A percentile compares a stretch with the other conserved stretches of the same genome.
Evolutionary conservation across 306 rosid genomes (phyloP).

Genomic region (Dalbergia cultrata): DNA sequence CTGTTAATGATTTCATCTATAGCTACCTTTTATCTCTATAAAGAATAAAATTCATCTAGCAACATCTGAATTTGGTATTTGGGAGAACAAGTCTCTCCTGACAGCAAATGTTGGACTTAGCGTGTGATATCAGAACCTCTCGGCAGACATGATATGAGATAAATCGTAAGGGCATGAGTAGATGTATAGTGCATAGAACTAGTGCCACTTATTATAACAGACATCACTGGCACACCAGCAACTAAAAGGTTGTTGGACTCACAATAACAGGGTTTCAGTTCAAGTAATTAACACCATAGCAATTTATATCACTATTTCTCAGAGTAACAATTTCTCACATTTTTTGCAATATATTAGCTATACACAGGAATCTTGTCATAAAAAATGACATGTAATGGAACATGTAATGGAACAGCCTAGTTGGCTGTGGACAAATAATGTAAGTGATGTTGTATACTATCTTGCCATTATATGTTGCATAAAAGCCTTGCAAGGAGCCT

Average conservation of each 20-base stretch:
- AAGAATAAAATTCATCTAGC: constrained; percentile 9
- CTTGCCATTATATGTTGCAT: too few relatives aligned
- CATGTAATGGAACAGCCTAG: not conserved
- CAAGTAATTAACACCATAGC: not conserved
- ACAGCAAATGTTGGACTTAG: not conserved
- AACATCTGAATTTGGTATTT: not conserved
- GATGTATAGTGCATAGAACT: not conserved
- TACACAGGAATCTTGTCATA: not conserved
- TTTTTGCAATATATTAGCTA: not conserved
- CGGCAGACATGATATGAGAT: constrained; percentile 7
- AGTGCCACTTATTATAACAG: not conserved
- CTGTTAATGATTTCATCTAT: too few relatives aligned
- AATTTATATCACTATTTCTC: not conserved
- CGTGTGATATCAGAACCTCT: not conserved
- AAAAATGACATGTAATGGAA: not conserved
- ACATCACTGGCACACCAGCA: not conserved
- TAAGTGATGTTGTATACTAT: not conserved
- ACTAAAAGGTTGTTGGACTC: not conserved
- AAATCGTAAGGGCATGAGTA: not conserved
- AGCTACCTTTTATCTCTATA: too few relatives aligned
- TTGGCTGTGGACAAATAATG: not conserved
- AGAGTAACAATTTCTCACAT: not conserved
- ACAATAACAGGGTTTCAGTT: not conserved
- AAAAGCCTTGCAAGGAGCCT: too few relatives aligned
- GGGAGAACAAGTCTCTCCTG: not conserved